phyloP scores from a whole-genome alignment of 1,139 yeast species.

The Diutina rugosa region DNA sequence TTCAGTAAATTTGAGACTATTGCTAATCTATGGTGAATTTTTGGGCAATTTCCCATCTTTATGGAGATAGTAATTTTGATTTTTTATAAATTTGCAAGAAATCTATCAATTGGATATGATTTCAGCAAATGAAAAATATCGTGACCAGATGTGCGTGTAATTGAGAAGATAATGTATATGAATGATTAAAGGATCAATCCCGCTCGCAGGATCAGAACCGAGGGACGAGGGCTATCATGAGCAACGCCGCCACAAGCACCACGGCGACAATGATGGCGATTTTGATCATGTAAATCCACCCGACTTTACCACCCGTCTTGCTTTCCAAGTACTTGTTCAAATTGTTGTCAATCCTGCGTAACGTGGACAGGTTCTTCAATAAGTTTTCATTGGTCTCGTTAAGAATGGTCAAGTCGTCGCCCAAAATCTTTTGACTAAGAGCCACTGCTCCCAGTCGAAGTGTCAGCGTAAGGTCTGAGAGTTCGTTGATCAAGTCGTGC shows the following conservation, averaged over 20 bases:
- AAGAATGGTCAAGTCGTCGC: slow-evolving; percentile 20
- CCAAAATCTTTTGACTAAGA: slow-evolving; percentile 22
- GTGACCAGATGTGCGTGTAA: neutral
- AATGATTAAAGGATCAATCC: neutral
- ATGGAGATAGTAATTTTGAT: no score
- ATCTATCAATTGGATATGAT: no score
- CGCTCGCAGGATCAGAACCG: neutral
- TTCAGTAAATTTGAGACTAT: no score
- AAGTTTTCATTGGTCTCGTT: slow-evolving; percentile 25
- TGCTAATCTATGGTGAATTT: no score
- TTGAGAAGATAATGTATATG: no score
- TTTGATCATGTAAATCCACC: neutral
- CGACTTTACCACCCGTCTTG: slow-evolving; percentile 1
- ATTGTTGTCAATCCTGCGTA: slow-evolving; percentile 12
- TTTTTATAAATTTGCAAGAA: no score
- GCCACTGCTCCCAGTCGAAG: slow-evolving; percentile 24
- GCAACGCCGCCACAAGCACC: neutral
- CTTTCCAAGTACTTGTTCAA: slow-evolving; percentile 5
- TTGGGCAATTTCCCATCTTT: no score
- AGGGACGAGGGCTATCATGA: slow-evolving; percentile 1
- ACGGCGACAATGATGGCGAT: neutral
- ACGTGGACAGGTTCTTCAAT: slow-evolving; percentile 17
- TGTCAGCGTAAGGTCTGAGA: slow-evolving; percentile 21
- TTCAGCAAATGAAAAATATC: no score
- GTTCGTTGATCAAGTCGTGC: slow-evolving; percentile 25